Evolutionary conservation across 2,329 filamentous ascomycete genomes (phyloP), one percentile per base, ranked within the genome.

Genomic region (Stagonosporopsis tanaceti): DNA sequence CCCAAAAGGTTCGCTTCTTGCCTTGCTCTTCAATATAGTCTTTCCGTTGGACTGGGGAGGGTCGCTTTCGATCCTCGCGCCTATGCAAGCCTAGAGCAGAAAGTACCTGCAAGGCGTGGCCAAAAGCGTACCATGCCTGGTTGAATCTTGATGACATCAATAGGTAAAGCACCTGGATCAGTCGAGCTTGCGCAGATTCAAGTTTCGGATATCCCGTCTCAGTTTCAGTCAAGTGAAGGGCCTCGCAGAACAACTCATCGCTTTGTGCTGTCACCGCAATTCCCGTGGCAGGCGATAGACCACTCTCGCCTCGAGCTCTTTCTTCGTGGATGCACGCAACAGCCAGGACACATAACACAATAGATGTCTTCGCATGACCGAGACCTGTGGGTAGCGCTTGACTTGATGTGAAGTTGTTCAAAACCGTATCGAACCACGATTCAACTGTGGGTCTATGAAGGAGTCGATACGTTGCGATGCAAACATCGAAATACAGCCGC

Each of bases 1-100:
- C 82, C 86, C 86, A 88, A 39, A 89, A 88, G 0, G 85, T 83
- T 9, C 85, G 76, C 52, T 83, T 85, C 0, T 81, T 79, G 34
- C 84, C 82, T 55, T 88, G 84, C 0, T 72, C 70, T 1, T 77
- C 65, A n/a, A 82, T 78, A 37, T 81, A 81, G 48, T 84, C 77
- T 34, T 28, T 68, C 27, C 50, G 61, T 3, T 60, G 27, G 6
- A 44, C 35, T 17, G 48, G 22, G 4, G 54, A 62, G 34, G 57
- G 61, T 46, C 47, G 57, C 35, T 74, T 76, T 12, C 73, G 70
- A 7, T 72, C 69, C 20, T 72, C 68, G 48, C 76, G 76, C 38
- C 78, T 68, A 48, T 79, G 73, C 14, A 77, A 54, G 4, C 81
- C 79, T 1, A 84, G 45, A 4, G 71, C 77, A 0, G 78, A 80